These are phyloP conservation scores for Amanita rimosa DNA, from an alignment of 768 basidiomycete species.

Conservation along the genomic window DNA sequence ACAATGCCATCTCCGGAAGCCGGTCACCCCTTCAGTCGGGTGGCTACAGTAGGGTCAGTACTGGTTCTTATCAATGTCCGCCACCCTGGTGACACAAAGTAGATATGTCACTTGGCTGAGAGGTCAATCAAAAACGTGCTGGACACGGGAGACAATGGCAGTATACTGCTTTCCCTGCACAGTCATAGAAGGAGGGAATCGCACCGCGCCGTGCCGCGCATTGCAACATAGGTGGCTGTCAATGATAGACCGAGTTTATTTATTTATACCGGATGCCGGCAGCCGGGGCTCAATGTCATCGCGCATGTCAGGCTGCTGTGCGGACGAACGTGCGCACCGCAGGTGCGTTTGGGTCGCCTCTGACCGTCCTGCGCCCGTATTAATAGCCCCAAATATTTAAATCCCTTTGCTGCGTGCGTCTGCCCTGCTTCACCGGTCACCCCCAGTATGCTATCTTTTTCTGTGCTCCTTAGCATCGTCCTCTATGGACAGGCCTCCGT, in stretches of 20 bases:
- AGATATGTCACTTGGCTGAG: conserved; percentile 66
- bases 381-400: conserved; percentile 1
- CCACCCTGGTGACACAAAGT: background rate
- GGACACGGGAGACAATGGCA: conserved; percentile 55
- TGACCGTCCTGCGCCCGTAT: background rate
- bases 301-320: conserved; percentile 10
- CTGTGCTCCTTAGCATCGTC: background rate
- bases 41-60: conserved; percentile 36
- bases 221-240: conserved; percentile 24
- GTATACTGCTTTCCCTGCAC: conserved; percentile 58
- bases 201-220: conserved; percentile 22
- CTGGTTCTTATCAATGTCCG: background rate
- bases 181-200: conserved; percentile 13
- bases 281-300: conserved; percentile 3
- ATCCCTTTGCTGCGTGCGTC: background rate
- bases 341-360: background rate
- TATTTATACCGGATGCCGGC: background rate
- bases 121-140: conserved; percentile 61
- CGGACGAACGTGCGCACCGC: conserved; percentile 2
- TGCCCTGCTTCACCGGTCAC: conserved; percentile 13
- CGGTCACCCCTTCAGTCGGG: conserved; percentile 50
- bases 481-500: background rate
- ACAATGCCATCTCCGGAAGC: conserved; percentile 66
- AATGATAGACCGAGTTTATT: background rate
- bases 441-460: conserved; percentile 15